Evolutionary conservation across 306 rosid species (phyloP).

Genomic region (Adenanthera pavonina): DNA sequence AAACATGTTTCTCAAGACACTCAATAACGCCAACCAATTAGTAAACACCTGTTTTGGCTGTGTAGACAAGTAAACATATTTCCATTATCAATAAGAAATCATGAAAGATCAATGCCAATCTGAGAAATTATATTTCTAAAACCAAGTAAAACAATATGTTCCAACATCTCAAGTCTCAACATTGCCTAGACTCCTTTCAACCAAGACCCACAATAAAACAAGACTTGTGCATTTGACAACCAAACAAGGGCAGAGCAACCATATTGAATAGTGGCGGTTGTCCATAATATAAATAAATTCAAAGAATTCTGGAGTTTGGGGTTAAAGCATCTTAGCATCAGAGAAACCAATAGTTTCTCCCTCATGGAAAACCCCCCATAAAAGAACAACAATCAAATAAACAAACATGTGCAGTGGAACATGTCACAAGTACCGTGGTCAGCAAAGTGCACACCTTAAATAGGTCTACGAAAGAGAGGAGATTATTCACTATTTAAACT

Average conservation of each 20-base stretch:
- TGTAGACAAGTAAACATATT: background rate
- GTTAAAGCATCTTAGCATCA: background rate
- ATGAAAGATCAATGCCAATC: background rate
- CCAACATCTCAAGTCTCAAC: background rate
- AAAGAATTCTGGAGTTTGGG: background rate
- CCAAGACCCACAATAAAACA: background rate
- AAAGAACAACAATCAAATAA: too few relatives aligned
- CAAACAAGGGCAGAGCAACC: background rate
- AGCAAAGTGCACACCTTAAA: too few relatives aligned
- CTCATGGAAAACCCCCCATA: background rate
- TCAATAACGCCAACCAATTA: conserved; percentile 15
- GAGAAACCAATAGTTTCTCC: background rate
- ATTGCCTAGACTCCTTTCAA: background rate
- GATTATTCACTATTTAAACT: too few relatives aligned
- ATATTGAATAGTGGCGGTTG: background rate
- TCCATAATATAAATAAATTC: background rate
- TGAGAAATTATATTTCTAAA: background rate
- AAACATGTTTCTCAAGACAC: conserved; percentile 55
- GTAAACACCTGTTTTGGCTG: conserved; percentile 13
- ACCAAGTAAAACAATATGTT: background rate
- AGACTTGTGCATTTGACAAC: background rate
- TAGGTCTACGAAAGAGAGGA: too few relatives aligned
- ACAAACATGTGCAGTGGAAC: too few relatives aligned
- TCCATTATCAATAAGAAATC: background rate
- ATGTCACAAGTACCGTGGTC: too few relatives aligned